phyloP scores from a whole-genome alignment of 148 eudicot species.

The Rhododendron henanense region DNA sequence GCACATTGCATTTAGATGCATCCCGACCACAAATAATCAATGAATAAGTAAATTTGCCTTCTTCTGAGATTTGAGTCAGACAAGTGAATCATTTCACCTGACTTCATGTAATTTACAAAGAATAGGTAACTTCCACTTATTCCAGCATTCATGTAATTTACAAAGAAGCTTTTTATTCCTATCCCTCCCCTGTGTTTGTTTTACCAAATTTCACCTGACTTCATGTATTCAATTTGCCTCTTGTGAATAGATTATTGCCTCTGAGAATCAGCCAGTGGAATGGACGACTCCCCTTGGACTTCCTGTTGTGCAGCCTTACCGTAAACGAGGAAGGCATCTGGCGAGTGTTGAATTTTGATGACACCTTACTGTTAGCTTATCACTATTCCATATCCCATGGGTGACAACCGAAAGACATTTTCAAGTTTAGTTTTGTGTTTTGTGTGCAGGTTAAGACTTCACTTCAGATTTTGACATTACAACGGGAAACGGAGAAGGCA shows the following conservation, averaged over 20 bases:
- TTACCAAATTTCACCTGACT: not conserved
- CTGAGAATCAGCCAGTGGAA: constrained; percentile 77
- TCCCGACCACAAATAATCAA: not conserved
- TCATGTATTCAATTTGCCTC: not conserved
- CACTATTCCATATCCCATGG: not conserved
- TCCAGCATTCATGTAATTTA: not conserved
- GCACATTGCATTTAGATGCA: not conserved
- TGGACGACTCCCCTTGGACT: constrained; percentile 98
- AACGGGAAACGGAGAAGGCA: constrained; percentile 88
- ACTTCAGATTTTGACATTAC: constrained; percentile 78
- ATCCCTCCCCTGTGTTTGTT: not conserved
- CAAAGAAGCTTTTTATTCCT: not conserved
- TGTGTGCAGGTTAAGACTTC: constrained; percentile 75
- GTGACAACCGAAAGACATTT: not conserved
- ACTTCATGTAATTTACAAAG: too few relatives aligned
- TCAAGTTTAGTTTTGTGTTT: constrained; percentile 5
- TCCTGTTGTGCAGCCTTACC: constrained; percentile 97
- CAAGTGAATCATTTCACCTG: not conserved
- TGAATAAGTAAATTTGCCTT: not conserved
- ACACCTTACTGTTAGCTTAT: not conserved
- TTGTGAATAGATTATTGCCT: constrained; percentile 70
- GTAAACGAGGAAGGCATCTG: constrained; percentile 56
- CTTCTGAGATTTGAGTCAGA: not conserved
- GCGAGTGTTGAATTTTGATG: constrained; percentile 35
- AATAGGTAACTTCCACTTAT: not conserved